Evolutionary conservation across 176 grass and related monocot genomes (phyloP), one percentile per base, ranked within the genome.

Genomic region (Oropetium thomaeum): DNA sequence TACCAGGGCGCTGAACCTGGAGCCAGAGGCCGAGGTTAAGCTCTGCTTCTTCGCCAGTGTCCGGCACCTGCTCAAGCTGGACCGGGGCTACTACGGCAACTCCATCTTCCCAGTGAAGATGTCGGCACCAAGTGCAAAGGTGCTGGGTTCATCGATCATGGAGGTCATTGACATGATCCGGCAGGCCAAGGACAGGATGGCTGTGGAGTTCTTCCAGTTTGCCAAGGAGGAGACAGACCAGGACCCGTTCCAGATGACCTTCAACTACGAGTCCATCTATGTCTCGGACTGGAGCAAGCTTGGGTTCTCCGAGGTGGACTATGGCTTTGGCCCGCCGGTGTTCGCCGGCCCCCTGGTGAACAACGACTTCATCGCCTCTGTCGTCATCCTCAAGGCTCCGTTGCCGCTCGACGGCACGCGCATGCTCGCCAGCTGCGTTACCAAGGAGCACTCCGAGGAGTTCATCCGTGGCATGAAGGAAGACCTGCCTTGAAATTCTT

Each of bases 261-360:
- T 93, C 48, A 86, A 95, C 72, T 95, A 95, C 65, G 92, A 89
- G 82, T 86, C 87, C 23, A 74, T 91, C 67, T 90, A 88, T 28
- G 82, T 95, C 25, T 90, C 92, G 5, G 92, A 95, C 71, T 95
- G 92, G 92, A 90, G 88, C 78, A 95, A 95, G 85, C 74, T 95
- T 33, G 92, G 92, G 1, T 91, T 95, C 79, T 84, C 85, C 0
- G 92, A 91, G 14, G 88, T 91, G 1, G 88, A 95, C 61, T 91
- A 91, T 20, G 92, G 92, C 4, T 95, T 89, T 65, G 91, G 91
- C 11, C 69, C 78, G 25, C 91, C 91, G 9, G 82, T 85, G 78
- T 89, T 90, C 54, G 87, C 81, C 8, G 91, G 91, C 0, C 91
- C 91, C 3, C 77, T 93, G 17, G 87, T 89, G 12, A 93, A 93